A percentile compares a stretch with the other conserved stretches of the same genome.
phyloP scores from a whole-genome alignment of 176 grass and related monocot species.

The Areca catechu region DNA sequence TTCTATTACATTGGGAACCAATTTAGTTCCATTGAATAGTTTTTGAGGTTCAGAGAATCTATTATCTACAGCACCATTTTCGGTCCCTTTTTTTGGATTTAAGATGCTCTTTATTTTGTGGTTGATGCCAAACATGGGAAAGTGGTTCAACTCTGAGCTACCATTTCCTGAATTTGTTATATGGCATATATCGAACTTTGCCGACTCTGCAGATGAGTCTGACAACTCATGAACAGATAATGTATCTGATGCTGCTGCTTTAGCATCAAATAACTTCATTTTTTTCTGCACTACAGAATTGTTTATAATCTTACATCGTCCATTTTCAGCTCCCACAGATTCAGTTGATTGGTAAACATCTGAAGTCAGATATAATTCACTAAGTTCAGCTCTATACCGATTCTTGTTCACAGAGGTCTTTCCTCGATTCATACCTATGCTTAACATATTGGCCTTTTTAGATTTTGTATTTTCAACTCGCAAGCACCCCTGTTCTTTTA shows the following conservation, averaged over 20 bases:
- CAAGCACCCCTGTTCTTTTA: neutral
- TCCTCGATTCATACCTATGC: conserved; percentile 25
- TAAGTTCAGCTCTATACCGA: conserved; percentile 4
- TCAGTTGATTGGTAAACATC: conserved; percentile 21
- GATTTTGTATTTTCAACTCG: conserved; percentile 26
- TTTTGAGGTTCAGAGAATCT: conserved; percentile 29
- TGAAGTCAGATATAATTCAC: conserved; percentile 3
- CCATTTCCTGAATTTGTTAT: conserved; percentile 16
- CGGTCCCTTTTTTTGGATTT: conserved; percentile 29
- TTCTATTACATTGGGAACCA: conserved; percentile 21
- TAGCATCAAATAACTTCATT: conserved; percentile 20
- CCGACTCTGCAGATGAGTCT: conserved; percentile 16
- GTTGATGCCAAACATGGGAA: conserved; percentile 52
- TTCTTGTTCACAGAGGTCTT: conserved; percentile 20
- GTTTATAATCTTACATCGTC: conserved; percentile 12
- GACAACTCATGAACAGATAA: conserved; percentile 27
- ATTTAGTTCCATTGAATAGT: conserved; percentile 27
- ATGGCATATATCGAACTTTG: neutral
- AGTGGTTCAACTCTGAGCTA: conserved; percentile 34
- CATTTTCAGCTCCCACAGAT: conserved; percentile 12
- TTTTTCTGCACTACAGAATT: conserved; percentile 25
- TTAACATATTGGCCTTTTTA: conserved; percentile 31
- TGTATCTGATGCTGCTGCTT: conserved; percentile 27
- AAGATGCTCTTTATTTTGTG: conserved; percentile 36
- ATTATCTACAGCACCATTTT: neutral